These are phyloP conservation scores for Pachyrhizus erosus DNA, from an alignment of 306 rosid genomes.

Conservation along the genomic window DNA sequence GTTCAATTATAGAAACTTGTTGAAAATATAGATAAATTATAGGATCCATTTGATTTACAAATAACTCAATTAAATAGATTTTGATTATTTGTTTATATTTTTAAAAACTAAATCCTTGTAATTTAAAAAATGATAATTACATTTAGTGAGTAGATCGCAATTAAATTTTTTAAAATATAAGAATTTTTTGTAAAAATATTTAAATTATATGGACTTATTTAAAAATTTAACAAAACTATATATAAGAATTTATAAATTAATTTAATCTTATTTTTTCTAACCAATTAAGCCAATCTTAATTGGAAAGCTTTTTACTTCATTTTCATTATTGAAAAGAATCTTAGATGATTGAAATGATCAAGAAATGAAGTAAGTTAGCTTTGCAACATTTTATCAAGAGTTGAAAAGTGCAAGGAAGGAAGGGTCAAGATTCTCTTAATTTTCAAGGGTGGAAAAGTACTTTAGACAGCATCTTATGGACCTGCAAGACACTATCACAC, in stretches of 20 bases:
- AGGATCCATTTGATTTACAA: not conserved
- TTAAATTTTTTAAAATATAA: too few species aligned
- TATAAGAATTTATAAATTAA: not conserved
- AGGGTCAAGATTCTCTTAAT: slow-evolving; percentile 22
- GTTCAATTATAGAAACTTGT: not conserved
- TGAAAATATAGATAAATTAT: not conserved
- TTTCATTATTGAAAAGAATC: not conserved
- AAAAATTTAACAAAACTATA: not conserved
- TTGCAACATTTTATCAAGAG: slow-evolving; percentile 5
- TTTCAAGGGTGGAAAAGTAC: slow-evolving; percentile 15
- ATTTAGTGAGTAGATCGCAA: not conserved
- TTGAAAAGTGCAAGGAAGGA: not conserved
- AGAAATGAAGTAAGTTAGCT: slow-evolving; percentile 1
- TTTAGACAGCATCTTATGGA: slow-evolving; percentile 40
- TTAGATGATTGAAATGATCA: not conserved
- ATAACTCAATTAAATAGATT: not conserved
- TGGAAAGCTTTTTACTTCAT: not conserved
- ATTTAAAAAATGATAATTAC: not conserved
- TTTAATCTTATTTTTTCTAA: not conserved
- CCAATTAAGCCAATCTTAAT: not conserved
- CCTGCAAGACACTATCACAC: slow-evolving; percentile 35
- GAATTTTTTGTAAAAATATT: not conserved
- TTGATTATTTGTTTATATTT: not conserved
- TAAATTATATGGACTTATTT: not conserved
- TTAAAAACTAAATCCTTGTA: not conserved